phyloP scores from a whole-genome alignment of 2,329 filamentous ascomycete genomes.

The Epichloe sylvatica region DNA sequence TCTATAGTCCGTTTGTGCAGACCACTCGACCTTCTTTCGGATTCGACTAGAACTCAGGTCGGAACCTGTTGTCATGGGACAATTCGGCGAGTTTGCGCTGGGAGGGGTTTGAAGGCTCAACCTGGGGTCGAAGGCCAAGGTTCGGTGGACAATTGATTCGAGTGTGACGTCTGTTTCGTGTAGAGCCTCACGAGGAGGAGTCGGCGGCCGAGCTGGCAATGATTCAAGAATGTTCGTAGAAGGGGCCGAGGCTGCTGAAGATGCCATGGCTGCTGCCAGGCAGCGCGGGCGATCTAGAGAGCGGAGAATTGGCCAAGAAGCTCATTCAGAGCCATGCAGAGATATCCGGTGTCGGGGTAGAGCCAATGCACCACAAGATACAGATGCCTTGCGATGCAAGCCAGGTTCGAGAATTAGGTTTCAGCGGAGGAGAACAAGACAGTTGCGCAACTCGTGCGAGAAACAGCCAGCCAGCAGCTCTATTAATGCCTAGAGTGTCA shows the following conservation, averaged over 20 bases:
- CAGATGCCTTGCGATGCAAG: not conserved
- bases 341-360: not conserved
- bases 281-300: constrained; percentile 27
- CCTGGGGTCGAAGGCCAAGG: constrained; percentile 23
- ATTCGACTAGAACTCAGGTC: constrained; percentile 29
- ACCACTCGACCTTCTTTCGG: constrained; percentile 45
- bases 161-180: constrained; percentile 22
- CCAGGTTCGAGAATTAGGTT: not conserved
- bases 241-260: constrained; percentile 23
- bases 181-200: constrained; percentile 45
- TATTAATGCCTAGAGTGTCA: no score
- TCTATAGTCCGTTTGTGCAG: constrained; percentile 40
- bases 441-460: not conserved
- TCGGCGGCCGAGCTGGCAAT: constrained; percentile 48
- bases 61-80: constrained; percentile 26
- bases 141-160: constrained; percentile 22
- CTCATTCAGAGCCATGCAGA: constrained; percentile 4
- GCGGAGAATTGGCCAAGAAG: constrained; percentile 10
- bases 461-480: not conserved
- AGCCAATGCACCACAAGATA: not conserved
- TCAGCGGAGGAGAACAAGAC: not conserved
- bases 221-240: constrained; percentile 31
- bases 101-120: constrained; percentile 38
- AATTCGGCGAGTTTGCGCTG: constrained; percentile 30
- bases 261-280: constrained; percentile 27